Evolutionary conservation across 495 filamentous ascomycete species (phyloP).

Genomic region (Cercophora samala): DNA sequence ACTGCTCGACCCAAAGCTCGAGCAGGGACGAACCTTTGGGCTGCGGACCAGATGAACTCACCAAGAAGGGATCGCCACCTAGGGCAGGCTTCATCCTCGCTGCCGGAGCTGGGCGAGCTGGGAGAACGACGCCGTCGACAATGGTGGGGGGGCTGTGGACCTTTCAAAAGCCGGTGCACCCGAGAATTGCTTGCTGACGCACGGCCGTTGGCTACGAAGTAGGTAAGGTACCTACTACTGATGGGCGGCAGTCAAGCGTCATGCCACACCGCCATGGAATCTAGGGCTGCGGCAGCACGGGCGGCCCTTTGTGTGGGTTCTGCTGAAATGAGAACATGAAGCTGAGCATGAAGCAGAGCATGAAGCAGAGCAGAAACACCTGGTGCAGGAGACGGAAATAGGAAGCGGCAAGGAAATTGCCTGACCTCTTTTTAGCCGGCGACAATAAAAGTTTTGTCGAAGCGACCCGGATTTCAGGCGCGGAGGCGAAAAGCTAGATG

Average conservation of each 20-base stretch:
- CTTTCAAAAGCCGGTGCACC: neutral
- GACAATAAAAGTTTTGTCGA: neutral
- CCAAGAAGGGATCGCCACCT: neutral
- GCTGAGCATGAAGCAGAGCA: neutral
- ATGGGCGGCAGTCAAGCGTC: neutral
- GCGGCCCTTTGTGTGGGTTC: neutral
- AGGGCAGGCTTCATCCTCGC: neutral
- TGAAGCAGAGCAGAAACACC: constrained; percentile 1
- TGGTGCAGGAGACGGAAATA: neutral
- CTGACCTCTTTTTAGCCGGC: neutral
- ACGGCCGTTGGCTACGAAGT: neutral
- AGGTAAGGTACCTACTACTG: too few species aligned
- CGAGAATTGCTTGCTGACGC: neutral
- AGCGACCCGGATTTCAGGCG: constrained; percentile 4
- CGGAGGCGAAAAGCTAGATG: neutral
- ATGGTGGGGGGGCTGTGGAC: neutral
- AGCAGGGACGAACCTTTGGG: neutral
- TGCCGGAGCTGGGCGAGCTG: neutral
- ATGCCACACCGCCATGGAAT: neutral
- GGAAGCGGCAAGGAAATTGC: neutral
- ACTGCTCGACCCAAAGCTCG: neutral
- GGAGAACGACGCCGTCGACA: neutral
- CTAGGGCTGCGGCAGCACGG: constrained; percentile 3
- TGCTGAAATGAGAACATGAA: neutral
- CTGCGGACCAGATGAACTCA: too few species aligned